Base-by-base conservation (phyloP, 1,139 yeast genomes). In the Blastobotrys proliferans region DNA sequence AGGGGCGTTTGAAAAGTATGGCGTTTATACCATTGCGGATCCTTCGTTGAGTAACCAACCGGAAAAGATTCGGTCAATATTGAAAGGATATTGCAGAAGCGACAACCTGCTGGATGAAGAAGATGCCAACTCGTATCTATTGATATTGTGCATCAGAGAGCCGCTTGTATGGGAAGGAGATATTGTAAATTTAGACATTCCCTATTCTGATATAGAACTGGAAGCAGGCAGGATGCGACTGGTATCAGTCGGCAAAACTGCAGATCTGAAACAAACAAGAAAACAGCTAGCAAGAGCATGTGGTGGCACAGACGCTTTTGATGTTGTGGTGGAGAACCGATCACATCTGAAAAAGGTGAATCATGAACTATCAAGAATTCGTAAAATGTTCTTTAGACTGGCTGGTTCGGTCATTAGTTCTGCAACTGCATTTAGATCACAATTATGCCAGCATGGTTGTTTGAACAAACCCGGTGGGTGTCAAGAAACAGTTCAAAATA, bases 111-210 rank as follows among this genome's bases (percentile, higher is more conserved):
- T 21, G 27, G 11, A 6, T 4, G 16, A 27, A 4, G 39, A 26
- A 9, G 25, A 28, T 4, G 24, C 67, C 43, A 81, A 46, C 4
- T 49, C 86, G 0, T 87, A 87, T 53, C 74, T 88, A 13, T 57
- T 90, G 27, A 82, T 90, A 0, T 66, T 88, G 18, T 81, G 86
- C 55, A 92, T 95, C 1, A 76, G 82, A 11, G 86, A 85, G 55
- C 94, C 97, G 0, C 75, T 90, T 59, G 79, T 85, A 22, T 90
- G 97, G 97, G 92, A 85, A 51, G 97, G 97, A 2, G 73, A 76
- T 19, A 81, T 83, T 49, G 75, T 82, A 27, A 76, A 78, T 40
- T 61, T 85, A 14, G 74, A 77, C 18, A 63, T 81, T 68, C 62
- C 66, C 1, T 56, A 55, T 18, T 50, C 55, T 30, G 52, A 61